Conservation (phyloP, 495 filamentous ascomycete species). For the Tuber indicum region DNA sequence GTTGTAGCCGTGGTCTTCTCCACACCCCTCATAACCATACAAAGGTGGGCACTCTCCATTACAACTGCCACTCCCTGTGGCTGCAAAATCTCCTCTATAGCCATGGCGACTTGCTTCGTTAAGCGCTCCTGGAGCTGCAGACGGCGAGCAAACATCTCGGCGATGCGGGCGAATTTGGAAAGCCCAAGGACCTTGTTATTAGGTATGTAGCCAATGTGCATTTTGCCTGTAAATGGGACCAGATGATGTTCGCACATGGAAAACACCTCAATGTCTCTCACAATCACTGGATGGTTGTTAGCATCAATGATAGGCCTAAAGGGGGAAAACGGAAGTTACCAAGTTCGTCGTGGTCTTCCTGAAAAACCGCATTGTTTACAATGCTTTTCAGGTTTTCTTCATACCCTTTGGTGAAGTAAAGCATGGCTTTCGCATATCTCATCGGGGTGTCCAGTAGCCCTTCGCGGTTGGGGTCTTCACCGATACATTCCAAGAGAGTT, state of each 20-base stretch:
- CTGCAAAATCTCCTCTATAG: conserved; percentile 82
- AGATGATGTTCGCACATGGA: conserved; percentile 96
- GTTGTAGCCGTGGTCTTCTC: conserved; percentile 82
- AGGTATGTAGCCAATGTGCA: conserved; percentile 98
- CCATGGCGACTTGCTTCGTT: conserved; percentile 92
- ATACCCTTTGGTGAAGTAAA: conserved; percentile 98
- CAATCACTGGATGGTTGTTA: conserved; percentile 57
- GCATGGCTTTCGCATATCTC: conserved; percentile 91
- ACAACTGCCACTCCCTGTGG: conserved; percentile 95
- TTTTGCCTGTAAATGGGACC: conserved; percentile 94
- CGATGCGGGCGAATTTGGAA: conserved; percentile 89
- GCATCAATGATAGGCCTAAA: background rate
- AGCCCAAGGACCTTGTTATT: conserved; percentile 79
- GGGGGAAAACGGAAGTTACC: conserved; percentile 10
- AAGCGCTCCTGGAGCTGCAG: conserved; percentile 93
- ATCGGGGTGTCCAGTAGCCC: conserved; percentile 81
- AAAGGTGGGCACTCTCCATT: conserved; percentile 96
- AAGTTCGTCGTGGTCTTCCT: conserved; percentile 87
- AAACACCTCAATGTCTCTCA: conserved; percentile 95
- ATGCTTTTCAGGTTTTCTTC: conserved; percentile 91
- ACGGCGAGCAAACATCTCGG: conserved; percentile 91
- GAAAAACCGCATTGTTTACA: conserved; percentile 91
- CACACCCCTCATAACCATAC: conserved; percentile 87
- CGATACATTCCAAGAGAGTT: conserved; percentile 91
- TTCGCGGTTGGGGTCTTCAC: conserved; percentile 89